Evolutionary conservation across 768 basidiomycete genomes (phyloP).

Genomic region (Podaxis sp.): DNA sequence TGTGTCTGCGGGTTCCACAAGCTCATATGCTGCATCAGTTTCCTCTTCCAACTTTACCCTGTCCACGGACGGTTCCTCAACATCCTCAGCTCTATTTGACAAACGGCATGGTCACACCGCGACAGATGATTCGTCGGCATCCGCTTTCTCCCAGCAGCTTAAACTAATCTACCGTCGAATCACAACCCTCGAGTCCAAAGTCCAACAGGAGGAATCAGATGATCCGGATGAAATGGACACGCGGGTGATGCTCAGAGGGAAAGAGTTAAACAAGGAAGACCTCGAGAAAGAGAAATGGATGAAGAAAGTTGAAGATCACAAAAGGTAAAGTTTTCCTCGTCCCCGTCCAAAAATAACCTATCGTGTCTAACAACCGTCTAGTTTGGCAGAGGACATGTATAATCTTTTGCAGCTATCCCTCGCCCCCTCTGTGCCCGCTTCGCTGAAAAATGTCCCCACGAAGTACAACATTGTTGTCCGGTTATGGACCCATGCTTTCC

Average conservation of each 20-base stretch:
- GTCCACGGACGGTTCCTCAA: slow-evolving; percentile 75
- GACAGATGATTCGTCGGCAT: slow-evolving; percentile 58
- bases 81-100: slow-evolving; percentile 70
- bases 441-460: slow-evolving; percentile 83
- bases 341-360: slow-evolving; percentile 10
- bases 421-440: slow-evolving; percentile 84
- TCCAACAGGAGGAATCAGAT: slow-evolving; percentile 60
- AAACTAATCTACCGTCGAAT: slow-evolving; percentile 86
- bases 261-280: slow-evolving; percentile 49
- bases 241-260: slow-evolving; percentile 44
- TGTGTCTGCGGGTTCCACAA: slow-evolving; percentile 72
- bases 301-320: slow-evolving; percentile 75
- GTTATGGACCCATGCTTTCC: slow-evolving; percentile 90
- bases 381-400: slow-evolving; percentile 89
- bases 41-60: slow-evolving; percentile 71
- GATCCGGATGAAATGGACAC: slow-evolving; percentile 51
- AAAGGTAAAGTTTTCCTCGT: slow-evolving; percentile 49
- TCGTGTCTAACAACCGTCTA: slow-evolving; percentile 28
- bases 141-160: slow-evolving; percentile 70
- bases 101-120: slow-evolving; percentile 37
- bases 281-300: slow-evolving; percentile 76
- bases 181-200: slow-evolving; percentile 72
- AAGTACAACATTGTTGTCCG: slow-evolving; percentile 96
- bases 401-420: slow-evolving; percentile 84
- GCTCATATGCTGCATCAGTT: slow-evolving; percentile 70